These are phyloP conservation scores for Leccinum proximum DNA, from an alignment of 1,284 basidiomycete species.

Conservation along the genomic window DNA sequence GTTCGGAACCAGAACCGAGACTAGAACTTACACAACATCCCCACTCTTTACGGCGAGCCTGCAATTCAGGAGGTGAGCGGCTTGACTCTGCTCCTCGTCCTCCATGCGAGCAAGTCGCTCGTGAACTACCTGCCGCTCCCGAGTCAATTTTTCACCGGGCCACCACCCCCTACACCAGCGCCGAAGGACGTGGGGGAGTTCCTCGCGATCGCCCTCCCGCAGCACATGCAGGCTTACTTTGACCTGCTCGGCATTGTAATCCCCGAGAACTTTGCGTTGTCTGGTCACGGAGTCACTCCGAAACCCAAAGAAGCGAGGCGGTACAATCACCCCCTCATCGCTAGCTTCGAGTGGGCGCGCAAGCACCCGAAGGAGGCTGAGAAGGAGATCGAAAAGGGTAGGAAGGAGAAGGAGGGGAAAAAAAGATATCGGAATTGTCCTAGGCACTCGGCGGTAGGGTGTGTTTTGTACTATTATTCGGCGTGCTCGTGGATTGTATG, in stretches of 20 bases:
- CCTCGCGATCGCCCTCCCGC: not conserved
- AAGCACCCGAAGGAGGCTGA: not conserved
- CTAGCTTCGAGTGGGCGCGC: not conserved
- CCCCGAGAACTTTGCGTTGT: not conserved
- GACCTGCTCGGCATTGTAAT: not conserved
- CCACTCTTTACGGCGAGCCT: not conserved
- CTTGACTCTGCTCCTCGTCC: not conserved
- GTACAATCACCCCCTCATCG: not conserved
- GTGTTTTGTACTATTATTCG: not conserved
- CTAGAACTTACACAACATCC: not conserved
- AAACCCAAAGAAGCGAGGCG: not conserved
- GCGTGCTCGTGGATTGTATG: not conserved
- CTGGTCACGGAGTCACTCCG: not conserved
- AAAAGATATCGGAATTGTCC: not conserved
- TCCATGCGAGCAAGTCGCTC: not conserved
- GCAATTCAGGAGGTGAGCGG: not conserved
- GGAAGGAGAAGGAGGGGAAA: not conserved
- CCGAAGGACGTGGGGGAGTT: not conserved
- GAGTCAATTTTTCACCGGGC: not conserved
- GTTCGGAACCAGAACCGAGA: conserved; percentile 42
- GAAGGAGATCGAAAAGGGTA: not conserved
- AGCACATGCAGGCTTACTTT: not conserved
- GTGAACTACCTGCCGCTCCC: not conserved
- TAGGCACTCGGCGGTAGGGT: not conserved
- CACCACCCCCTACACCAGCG: not conserved